phyloP scores from a whole-genome alignment of 306 rosid species.

The Canavalia ensiformis region DNA sequence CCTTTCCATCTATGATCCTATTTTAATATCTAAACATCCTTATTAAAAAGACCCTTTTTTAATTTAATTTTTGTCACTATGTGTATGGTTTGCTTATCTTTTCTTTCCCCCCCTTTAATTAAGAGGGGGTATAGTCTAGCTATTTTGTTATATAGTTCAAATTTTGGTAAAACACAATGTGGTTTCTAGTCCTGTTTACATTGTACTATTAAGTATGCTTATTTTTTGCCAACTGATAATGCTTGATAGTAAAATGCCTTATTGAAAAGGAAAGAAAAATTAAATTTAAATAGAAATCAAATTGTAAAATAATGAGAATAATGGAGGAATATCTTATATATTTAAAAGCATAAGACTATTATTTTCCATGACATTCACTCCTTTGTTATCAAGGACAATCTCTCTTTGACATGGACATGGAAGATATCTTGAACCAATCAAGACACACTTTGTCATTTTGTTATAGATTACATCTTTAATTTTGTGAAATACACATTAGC shows the following conservation, averaged over 20 bases:
- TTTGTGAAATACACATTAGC: neutral
- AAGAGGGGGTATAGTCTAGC: neutral
- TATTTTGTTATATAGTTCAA: conserved; percentile 1
- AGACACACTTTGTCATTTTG: neutral
- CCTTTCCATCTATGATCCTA: neutral
- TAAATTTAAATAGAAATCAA: neutral
- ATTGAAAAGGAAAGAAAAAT: neutral
- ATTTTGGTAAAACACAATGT: neutral
- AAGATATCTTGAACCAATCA: conserved; percentile 12
- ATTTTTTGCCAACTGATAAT: no score
- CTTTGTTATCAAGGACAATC: neutral
- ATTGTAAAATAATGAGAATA: neutral
- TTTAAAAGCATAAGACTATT: no score
- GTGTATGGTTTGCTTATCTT: neutral
- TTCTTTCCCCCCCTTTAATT: no score
- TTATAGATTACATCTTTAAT: neutral
- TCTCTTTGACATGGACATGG: neutral
- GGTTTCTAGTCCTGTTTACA: conserved; percentile 5
- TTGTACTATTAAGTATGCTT: neutral
- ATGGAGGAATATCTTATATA: neutral
- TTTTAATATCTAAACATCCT: neutral
- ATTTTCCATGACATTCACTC: neutral
- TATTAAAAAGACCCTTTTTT: neutral
- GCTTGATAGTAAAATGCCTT: neutral
- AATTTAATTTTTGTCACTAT: conserved; percentile 9